These are phyloP conservation scores for Pontederia paniculata DNA, from an alignment of 176 grass and related monocot genomes.

Conservation along the genomic window DNA sequence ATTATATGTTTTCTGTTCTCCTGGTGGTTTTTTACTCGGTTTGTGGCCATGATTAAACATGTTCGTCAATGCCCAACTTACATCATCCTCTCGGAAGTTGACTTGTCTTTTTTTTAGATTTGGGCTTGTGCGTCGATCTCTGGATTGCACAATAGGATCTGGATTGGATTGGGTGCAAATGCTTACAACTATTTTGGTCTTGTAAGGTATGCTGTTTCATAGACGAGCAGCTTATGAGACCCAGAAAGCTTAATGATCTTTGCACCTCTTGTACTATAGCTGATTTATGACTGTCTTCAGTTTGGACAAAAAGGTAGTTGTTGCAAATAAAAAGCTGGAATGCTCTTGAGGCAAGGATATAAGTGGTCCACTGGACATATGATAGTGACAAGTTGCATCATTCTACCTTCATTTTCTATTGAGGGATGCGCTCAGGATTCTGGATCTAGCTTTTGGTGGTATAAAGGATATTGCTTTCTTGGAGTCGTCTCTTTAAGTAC, in stretches of 20 bases:
- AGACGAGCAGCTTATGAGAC: constrained; percentile 33
- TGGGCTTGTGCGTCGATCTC: constrained; percentile 33
- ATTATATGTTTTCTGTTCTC: constrained; percentile 16
- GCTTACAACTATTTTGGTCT: constrained; percentile 13
- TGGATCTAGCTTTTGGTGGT: constrained; percentile 11
- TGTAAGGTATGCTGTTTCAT: constrained; percentile 34
- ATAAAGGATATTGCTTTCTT: neutral
- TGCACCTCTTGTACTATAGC: constrained; percentile 29
- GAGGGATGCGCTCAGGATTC: constrained; percentile 13
- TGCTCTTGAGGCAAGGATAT: constrained; percentile 6
- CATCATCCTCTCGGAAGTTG: constrained; percentile 41
- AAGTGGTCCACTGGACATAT: constrained; percentile 11
- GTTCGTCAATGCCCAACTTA: constrained; percentile 12
- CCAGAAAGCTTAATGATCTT: constrained; percentile 28
- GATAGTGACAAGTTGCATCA: constrained; percentile 13
- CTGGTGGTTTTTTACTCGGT: neutral
- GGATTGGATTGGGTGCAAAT: constrained; percentile 36
- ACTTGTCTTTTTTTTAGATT: constrained; percentile 45
- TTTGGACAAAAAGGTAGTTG: constrained; percentile 9
- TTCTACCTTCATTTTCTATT: neutral
- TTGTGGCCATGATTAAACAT: constrained; percentile 4
- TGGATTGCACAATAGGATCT: constrained; percentile 45
- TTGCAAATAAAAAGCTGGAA: constrained; percentile 17
- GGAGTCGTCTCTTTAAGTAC: constrained; percentile 4
- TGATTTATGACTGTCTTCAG: constrained; percentile 23